These are phyloP conservation scores for Euphrasia confusa DNA, from an alignment of 257 asterid species.

Conservation along the genomic window DNA sequence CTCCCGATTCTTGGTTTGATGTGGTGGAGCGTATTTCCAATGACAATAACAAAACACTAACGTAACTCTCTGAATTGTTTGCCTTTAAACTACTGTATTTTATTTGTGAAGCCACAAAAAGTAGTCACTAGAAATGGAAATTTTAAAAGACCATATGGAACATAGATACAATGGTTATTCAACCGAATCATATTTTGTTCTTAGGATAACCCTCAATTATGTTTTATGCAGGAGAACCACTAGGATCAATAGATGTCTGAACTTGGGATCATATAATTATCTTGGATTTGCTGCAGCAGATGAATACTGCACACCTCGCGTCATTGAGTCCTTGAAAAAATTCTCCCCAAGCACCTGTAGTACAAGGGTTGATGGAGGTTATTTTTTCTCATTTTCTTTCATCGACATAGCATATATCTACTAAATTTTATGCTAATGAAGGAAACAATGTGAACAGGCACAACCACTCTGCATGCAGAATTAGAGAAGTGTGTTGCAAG, in stretches of 20 bases:
- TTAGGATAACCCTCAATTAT: neutral
- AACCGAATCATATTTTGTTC: too few relatives aligned
- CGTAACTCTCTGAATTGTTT: slow-evolving; percentile 31
- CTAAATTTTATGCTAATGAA: neutral
- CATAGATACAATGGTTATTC: neutral
- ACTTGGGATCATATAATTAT: slow-evolving; percentile 30
- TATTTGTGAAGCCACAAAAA: neutral
- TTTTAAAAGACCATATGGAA: neutral
- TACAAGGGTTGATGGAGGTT: slow-evolving; percentile 79
- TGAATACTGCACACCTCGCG: slow-evolving; percentile 83
- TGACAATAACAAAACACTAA: slow-evolving; percentile 70
- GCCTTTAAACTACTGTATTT: neutral
- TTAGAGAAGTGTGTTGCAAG: slow-evolving; percentile 72
- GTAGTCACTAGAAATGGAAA: neutral
- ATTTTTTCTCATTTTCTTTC: neutral
- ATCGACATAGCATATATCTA: slow-evolving; percentile 57
- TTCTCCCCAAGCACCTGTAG: slow-evolving; percentile 74
- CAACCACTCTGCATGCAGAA: slow-evolving; percentile 56
- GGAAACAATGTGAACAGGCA: slow-evolving; percentile 36
- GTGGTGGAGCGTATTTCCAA: slow-evolving; percentile 80
- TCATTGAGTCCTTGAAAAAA: slow-evolving; percentile 57
- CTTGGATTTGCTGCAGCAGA: slow-evolving; percentile 88
- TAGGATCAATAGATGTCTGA: slow-evolving; percentile 53
- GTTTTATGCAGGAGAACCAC: slow-evolving; percentile 52
- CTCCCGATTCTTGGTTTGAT: slow-evolving; percentile 96